A percentile compares a stretch with the other conserved stretches of the same genome.
Conservation (phyloP, 73 alveolate genomes). For the Stentor coeruleus region DNA sequence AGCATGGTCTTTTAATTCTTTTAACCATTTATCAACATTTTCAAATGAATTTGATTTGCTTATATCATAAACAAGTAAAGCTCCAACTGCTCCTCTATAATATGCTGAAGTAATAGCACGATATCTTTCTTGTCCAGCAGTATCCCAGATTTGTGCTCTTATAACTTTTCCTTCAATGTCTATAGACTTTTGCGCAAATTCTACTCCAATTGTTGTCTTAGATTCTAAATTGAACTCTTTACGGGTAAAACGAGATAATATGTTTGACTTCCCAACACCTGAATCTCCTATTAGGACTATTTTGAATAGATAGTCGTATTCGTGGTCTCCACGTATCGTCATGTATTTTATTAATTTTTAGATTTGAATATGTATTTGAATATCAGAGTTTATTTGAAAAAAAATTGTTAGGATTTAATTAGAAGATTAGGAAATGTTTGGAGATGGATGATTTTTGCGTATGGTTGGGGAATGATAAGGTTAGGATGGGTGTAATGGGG, state of each 20-base stretch:
- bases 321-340: too few species aligned
- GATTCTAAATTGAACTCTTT: conserved; percentile 59
- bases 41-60: conserved; percentile 55
- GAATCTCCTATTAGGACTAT: conserved; percentile 57
- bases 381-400: too few species aligned
- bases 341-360: too few species aligned
- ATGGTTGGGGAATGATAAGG: too few species aligned
- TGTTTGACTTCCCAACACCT: conserved; percentile 75
- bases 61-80: conserved; percentile 72
- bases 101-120: conserved; percentile 66
- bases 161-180: conserved; percentile 28
- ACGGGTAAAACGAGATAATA: conserved; percentile 51
- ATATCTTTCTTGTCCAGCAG: conserved; percentile 65
- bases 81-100: conserved; percentile 65
- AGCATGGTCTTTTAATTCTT: conserved; percentile 71
- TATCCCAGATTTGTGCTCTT: conserved; percentile 67
- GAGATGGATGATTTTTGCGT: too few species aligned
- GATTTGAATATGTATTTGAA: too few species aligned
- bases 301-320: conserved; percentile 42
- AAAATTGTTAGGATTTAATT: too few species aligned
- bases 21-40: conserved; percentile 59
- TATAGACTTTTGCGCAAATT: conserved; percentile 55
- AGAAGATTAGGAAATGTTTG: too few species aligned
- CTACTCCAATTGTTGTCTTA: conserved; percentile 78
- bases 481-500: too few species aligned